A percentile compares a stretch with the other conserved stretches of the same genome.
These are phyloP conservation scores for Sporisorium exsertum DNA, from an alignment of 1,284 basidiomycete species.

Conservation along the genomic window DNA sequence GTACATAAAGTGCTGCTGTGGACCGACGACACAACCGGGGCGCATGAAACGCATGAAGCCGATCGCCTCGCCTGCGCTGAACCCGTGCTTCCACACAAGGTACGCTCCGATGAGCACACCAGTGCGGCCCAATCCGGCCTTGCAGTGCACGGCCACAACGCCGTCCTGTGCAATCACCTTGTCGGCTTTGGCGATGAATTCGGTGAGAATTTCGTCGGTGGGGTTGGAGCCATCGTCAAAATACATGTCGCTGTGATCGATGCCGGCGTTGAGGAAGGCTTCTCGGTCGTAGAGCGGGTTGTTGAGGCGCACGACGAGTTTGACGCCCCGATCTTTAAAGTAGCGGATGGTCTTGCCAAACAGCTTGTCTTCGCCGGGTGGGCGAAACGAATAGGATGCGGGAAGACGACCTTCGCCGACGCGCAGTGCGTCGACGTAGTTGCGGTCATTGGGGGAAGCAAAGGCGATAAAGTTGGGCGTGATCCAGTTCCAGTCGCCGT, in stretches of 20 bases:
- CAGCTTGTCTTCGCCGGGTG: constrained; percentile 30
- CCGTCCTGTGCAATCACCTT: constrained; percentile 80
- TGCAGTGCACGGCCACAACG: constrained; percentile 86
- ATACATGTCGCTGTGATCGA: constrained; percentile 85
- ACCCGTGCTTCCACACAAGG: constrained; percentile 98
- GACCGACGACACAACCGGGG: constrained; percentile 93
- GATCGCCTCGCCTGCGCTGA: constrained; percentile 96
- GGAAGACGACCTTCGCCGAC: constrained; percentile 65
- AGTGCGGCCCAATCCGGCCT: constrained; percentile 90
- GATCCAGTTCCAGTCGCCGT: constrained; percentile 97
- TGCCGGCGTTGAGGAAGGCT: constrained; percentile 85
- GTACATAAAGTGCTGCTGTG: constrained; percentile 89
- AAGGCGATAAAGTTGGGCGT: constrained; percentile 79
- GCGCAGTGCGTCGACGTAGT: constrained; percentile 62
- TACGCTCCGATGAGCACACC: constrained; percentile 93
- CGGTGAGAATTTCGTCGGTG: constrained; percentile 89
- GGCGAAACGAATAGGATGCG: constrained; percentile 7
- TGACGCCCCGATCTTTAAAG: constrained; percentile 86
- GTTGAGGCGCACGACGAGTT: constrained; percentile 93
- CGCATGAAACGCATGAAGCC: constrained; percentile 98
- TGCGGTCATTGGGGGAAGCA: constrained; percentile 78
- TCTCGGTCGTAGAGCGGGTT: constrained; percentile 90
- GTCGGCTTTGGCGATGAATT: constrained; percentile 88
- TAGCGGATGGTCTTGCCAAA: constrained; percentile 84
- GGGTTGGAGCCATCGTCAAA: constrained; percentile 99